Percentiles rank a stretch among this genome's conserved stretches.
phyloP scores from a whole-genome alignment of 176 grass and related monocot species.

The Aegilops bicornis region DNA sequence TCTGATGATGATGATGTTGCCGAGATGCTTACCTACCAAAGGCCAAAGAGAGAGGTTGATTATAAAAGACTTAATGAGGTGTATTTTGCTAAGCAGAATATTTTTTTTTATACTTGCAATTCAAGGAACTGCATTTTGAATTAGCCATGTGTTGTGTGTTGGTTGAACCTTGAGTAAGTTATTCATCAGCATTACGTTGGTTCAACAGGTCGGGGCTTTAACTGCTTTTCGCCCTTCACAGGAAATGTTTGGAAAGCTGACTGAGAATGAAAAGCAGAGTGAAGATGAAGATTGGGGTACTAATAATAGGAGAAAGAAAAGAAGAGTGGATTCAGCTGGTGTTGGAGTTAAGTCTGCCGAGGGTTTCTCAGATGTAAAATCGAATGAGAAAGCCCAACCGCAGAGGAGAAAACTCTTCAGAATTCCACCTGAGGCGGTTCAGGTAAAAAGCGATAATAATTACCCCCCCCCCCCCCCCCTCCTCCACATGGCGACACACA shows the following conservation, averaged over 20 bases:
- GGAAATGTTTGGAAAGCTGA: slow-evolving; percentile 94
- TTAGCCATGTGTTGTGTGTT: slow-evolving; percentile 7
- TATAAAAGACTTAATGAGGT: slow-evolving; percentile 91
- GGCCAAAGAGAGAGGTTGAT: slow-evolving; percentile 71
- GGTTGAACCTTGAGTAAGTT: slow-evolving; percentile 19
- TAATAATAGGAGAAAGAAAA: slow-evolving; percentile 62
- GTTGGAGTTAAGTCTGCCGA: slow-evolving; percentile 26
- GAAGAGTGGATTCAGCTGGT: slow-evolving; percentile 36
- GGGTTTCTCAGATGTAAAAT: slow-evolving; percentile 28
- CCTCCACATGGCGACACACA: neutral
- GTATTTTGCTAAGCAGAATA: slow-evolving; percentile 38
- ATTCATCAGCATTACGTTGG: slow-evolving; percentile 4
- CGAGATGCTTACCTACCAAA: slow-evolving; percentile 53
- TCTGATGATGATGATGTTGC: slow-evolving; percentile 44
- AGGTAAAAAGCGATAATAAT: slow-evolving; percentile 44
- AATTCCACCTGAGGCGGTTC: slow-evolving; percentile 69
- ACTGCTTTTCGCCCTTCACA: slow-evolving; percentile 33
- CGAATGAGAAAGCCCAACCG: slow-evolving; percentile 37
- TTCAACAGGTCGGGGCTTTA: neutral
- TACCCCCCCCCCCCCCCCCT: neutral
- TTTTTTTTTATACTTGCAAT: slow-evolving; percentile 21
- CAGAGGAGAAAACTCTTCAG: slow-evolving; percentile 72
- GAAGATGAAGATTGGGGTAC: slow-evolving; percentile 95
- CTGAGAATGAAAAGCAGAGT: slow-evolving; percentile 61
- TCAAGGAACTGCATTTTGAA: slow-evolving; percentile 7